These are phyloP conservation scores for Erodium trifolium DNA, from an alignment of 441 rosid genomes.

Conservation along the genomic window DNA sequence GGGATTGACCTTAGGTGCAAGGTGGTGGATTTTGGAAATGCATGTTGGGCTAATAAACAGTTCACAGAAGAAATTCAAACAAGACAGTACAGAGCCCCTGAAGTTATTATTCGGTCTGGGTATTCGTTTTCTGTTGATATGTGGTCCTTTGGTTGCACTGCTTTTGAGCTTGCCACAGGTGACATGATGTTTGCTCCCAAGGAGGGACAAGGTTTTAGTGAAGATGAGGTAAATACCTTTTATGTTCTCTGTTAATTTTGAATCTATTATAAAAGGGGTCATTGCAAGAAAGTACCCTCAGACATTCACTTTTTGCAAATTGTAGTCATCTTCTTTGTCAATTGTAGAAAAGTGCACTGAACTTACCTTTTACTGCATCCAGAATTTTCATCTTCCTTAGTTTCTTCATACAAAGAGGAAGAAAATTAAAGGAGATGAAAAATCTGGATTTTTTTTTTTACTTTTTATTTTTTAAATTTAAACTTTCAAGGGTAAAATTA, in stretches of 20 bases:
- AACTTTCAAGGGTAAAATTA: no score
- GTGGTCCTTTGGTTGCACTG: conserved; percentile 74
- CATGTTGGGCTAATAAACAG: conserved; percentile 72
- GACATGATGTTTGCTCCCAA: conserved; percentile 73
- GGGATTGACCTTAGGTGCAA: conserved; percentile 47
- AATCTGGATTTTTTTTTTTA: no score
- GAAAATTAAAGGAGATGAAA: no score
- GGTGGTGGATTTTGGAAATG: conserved; percentile 71
- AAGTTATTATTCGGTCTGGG: conserved; percentile 33
- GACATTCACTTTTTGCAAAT: no score
- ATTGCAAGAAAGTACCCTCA: no score
- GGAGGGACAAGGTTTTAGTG: conserved; percentile 57
- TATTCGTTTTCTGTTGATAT: conserved; percentile 61
- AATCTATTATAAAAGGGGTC: neutral
- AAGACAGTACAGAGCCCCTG: conserved; percentile 41
- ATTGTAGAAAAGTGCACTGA: no score
- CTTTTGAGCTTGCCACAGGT: conserved; percentile 59
- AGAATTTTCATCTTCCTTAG: no score
- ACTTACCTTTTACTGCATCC: no score
- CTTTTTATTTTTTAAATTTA: no score
- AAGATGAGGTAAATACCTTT: conserved; percentile 47
- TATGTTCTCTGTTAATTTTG: neutral
- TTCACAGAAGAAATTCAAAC: conserved; percentile 72
- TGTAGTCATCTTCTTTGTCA: no score
- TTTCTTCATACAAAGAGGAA: no score